Evolutionary conservation across 2,329 filamentous ascomycete genomes (phyloP), one percentile per base, ranked within the genome.

Genomic region (Phaeosphaeriaceae sp.): DNA sequence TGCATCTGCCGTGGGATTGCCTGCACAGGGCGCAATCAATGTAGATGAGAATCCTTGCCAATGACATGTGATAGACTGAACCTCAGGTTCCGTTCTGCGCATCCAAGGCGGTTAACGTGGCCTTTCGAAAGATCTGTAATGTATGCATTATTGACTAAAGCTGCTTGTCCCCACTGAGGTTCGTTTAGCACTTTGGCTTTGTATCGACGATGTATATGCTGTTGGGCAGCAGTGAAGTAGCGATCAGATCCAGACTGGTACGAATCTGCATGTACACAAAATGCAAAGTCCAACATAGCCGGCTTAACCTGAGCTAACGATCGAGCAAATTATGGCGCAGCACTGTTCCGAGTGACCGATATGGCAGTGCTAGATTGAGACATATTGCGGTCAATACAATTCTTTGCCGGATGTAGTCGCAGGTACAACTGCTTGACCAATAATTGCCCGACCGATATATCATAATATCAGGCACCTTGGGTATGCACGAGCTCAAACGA

Each of bases 291-390:
- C 59, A 55, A 54, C 54, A 59, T 58, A 62, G 54, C 54, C 62
- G 60, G 54, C 57, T 65, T 58, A 58, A 61, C 48, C 33, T 61
- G 60, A 56, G 61, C 58, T 55, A 51, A 51, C 40, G 56, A 50
- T 48, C 54, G 48, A 59, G 56, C 46, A 60, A 59, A 58, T 50
- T 59, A 52, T 60, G 64, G 65, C 55, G 64, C 68, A 64, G 69
- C 56, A 66, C 44, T 62, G 58, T 63, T 57, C 66, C 67, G 66
- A 68, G 56, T 61, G 58, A 58, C 59, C 60, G 54, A 66, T 61
- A 58, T 62, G 52, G 60, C 57, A 60, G 53, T 54, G 55, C 57
- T 56, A 66, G 67, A 60, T 68, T 57, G 51, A 51, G 46, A 54
- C 48, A 65, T 61, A 62, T 61, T 67, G 58, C 61, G 27, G 53